Percentiles rank a stretch among this genome's conserved stretches.
Conservation (phyloP, 23 red algal genomes). For the Gracilaria vermiculophylla region DNA sequence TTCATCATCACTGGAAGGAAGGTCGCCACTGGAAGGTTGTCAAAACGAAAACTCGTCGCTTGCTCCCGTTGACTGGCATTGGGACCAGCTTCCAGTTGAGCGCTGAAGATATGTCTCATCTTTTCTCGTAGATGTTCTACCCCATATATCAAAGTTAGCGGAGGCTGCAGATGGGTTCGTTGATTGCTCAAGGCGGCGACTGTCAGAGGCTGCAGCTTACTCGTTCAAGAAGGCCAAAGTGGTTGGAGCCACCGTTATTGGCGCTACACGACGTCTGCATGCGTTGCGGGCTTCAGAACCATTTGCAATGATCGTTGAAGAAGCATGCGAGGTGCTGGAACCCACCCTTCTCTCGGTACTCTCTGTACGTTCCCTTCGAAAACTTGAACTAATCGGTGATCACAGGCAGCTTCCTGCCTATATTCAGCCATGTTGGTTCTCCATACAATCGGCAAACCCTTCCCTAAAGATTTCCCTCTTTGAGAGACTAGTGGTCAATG, state of each 20-base stretch:
- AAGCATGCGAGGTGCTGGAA: constrained; percentile 63
- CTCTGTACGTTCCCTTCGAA: constrained; percentile 31
- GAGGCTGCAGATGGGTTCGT: constrained; percentile 21
- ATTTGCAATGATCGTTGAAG: constrained; percentile 63
- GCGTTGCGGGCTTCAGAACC: constrained; percentile 45
- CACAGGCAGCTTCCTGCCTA: constrained; percentile 52
- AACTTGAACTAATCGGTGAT: constrained; percentile 60
- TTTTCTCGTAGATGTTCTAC: background rate
- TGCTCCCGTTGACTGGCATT: constrained; percentile 17
- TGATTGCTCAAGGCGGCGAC: constrained; percentile 16
- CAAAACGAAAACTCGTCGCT: background rate
- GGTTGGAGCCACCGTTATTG: constrained; percentile 45
- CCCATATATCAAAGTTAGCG: background rate
- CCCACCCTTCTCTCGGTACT: constrained; percentile 50
- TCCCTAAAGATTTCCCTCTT: constrained; percentile 47
- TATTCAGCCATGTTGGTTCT: constrained; percentile 55
- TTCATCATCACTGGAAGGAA: background rate
- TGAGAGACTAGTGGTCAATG: constrained; percentile 40
- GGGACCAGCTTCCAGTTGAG: background rate
- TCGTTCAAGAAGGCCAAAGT: constrained; percentile 33
- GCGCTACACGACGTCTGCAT: constrained; percentile 43
- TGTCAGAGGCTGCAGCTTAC: constrained; percentile 25
- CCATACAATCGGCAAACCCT: background rate
- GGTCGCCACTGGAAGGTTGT: background rate
- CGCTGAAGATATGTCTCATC: constrained; percentile 1